These are phyloP conservation scores for Rhodotorula sp. DNA, from an alignment of 1,284 basidiomycete genomes.

Conservation along the genomic window DNA sequence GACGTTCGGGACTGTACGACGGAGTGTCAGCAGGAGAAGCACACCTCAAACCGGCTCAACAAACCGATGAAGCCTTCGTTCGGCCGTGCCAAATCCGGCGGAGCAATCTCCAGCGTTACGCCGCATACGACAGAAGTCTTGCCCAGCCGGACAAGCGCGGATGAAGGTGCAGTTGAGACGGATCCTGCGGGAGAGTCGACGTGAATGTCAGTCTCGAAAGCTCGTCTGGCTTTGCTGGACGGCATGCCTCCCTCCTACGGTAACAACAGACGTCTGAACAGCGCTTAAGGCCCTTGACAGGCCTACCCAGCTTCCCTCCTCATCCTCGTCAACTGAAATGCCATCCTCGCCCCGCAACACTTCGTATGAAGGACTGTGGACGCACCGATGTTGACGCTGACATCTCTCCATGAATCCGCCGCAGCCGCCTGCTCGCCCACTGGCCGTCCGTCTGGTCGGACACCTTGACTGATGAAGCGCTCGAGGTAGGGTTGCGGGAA, in stretches of 20 bases:
- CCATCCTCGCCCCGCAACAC: not conserved
- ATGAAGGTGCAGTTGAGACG: constrained; percentile 85
- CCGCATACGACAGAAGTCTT: constrained; percentile 89
- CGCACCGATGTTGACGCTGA: constrained; percentile 70
- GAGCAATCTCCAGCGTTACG: constrained; percentile 88
- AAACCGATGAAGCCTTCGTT: constrained; percentile 77
- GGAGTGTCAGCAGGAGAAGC: not conserved
- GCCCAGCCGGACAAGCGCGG: constrained; percentile 82
- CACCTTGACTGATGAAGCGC: constrained; percentile 67
- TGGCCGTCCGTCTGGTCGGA: constrained; percentile 70
- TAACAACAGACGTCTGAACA: too few species aligned
- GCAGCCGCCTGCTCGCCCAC: not conserved
- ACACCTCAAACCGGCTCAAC: constrained; percentile 36
- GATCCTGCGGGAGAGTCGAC: constrained; percentile 59
- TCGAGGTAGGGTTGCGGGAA: constrained; percentile 78
- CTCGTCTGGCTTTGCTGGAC: not conserved
- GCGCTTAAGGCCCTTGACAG: not conserved
- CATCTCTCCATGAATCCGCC: constrained; percentile 61
- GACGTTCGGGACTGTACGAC: constrained; percentile 70
- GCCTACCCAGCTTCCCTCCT: not conserved
- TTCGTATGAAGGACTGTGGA: constrained; percentile 21
- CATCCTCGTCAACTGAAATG: not conserved
- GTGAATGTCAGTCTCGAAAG: not conserved
- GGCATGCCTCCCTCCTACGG: too few species aligned
- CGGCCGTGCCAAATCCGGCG: constrained; percentile 74